Evolutionary conservation across 208 protist genomes (phyloP).

Genomic region (Herpetomonas tarakana): DNA sequence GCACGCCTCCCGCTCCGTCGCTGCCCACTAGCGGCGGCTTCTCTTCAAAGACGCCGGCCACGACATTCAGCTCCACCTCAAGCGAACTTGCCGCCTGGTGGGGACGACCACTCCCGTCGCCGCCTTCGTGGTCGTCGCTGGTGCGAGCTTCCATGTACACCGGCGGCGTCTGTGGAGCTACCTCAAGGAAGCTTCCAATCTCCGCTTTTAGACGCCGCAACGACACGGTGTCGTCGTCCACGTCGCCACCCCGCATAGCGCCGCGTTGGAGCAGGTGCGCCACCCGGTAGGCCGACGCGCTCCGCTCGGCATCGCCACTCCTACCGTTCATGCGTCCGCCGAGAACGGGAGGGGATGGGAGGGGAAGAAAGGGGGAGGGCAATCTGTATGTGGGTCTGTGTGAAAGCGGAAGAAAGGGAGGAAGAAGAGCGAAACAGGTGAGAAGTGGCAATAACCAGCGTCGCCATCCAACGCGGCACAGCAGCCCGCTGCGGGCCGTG

Average conservation of each 20-base stretch:
- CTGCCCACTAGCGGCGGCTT: background rate
- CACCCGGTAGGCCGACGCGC: slow-evolving; percentile 19
- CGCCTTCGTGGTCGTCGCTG: background rate
- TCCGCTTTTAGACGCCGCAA: slow-evolving; percentile 36
- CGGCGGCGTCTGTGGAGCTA: slow-evolving; percentile 37
- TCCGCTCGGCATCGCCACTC: background rate
- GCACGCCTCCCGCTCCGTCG: slow-evolving; percentile 29
- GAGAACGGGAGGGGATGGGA: background rate
- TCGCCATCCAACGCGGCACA: too few species aligned
- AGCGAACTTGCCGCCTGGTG: too few species aligned
- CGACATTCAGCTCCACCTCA: slow-evolving; percentile 74
- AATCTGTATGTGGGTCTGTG: too few species aligned
- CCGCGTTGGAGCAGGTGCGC: slow-evolving; percentile 19
- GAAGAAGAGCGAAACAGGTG: background rate
- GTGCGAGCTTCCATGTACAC: slow-evolving; percentile 50
- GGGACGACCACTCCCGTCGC: slow-evolving; percentile 7
- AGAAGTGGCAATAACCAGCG: too few species aligned
- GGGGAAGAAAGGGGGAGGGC: background rate
- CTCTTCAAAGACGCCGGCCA: slow-evolving; percentile 80
- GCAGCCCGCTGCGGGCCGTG: too few species aligned
- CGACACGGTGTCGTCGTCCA: slow-evolving; percentile 18
- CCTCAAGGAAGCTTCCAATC: slow-evolving; percentile 55
- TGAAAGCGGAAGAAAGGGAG: too few species aligned
- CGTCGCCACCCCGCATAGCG: background rate
- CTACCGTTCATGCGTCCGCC: background rate